Evolutionary conservation across 257 asterid species (phyloP), one percentile per base, ranked within the genome.

Genomic region (Rauvolfia tetraphylla): DNA sequence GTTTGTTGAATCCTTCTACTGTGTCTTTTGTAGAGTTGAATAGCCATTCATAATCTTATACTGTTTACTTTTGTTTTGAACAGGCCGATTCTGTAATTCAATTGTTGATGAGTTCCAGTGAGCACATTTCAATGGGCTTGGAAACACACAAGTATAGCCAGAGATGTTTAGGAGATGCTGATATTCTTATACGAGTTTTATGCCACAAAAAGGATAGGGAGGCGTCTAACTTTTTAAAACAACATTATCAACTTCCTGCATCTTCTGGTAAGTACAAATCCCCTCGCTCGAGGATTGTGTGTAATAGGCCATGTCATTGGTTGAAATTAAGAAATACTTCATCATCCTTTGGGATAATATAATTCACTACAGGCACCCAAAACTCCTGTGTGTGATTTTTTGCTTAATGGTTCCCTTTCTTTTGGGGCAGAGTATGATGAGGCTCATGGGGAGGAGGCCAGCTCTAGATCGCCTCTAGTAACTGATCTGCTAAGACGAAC

Each of bases 141-240:
- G 89, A 79, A 70, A 79, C 70, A 59, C 79, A 75, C 68, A 87
- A 85, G 77, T 72, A 81, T 61, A 90, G 89, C 51, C 80, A 80
- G 31, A 82, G 91, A 53, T 86, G 84, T 79, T 72, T 82, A 72
- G 95, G 93, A 73, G 96, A 95, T 78, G 92, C 98, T 57, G 96
- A 92, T 79, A 91, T 97, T 63, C 86, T 95, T 77, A 81, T 95
- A 78, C 91, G 99, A 58, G 89, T 95, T 34, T 76, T 95, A 80
- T 95, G 99, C 84, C 99, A 95, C 89, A 91, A 92, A 88, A 90
- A 91, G 84, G 99, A 95, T 78, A 87, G 81, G 78, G 92, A 87
- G 79, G 98, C 99, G 72, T 95, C 98, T 2, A 92, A 83, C 81
- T 95, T 95, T 86, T 79, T 95, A 71, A 95, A 92, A 84, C 86